These are phyloP conservation scores for Karstenula rhodostoma DNA, from an alignment of 2,329 filamentous ascomycete species.

Conservation along the genomic window DNA sequence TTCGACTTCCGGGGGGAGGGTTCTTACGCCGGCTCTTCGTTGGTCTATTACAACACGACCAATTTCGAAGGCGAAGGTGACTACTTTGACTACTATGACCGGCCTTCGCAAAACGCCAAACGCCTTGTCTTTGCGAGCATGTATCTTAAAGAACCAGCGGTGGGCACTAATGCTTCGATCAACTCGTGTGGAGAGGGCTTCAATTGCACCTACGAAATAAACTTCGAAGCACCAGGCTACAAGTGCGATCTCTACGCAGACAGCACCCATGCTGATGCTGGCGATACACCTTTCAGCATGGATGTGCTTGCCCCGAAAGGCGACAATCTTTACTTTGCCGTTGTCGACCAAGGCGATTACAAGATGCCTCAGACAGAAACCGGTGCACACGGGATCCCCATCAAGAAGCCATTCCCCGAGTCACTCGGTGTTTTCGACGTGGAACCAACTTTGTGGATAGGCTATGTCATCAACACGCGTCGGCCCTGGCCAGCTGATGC, in stretches of 20 bases:
- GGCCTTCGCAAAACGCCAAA: conserved; percentile 45
- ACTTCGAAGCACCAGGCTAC: conserved; percentile 47
- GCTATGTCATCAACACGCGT: conserved; percentile 42
- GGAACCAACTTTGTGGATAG: conserved; percentile 49
- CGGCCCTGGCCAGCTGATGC: conserved; percentile 32
- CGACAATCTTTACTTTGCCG: conserved; percentile 39
- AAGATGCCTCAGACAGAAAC: conserved; percentile 36
- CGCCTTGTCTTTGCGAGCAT: conserved; percentile 42
- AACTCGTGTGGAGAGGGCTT: conserved; percentile 43
- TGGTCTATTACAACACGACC: conserved; percentile 48
- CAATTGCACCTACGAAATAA: conserved; percentile 48
- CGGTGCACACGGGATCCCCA: conserved; percentile 31
- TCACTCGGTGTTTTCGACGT: conserved; percentile 43
- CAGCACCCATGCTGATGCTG: conserved; percentile 22
- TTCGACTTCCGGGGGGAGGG: conserved; percentile 41
- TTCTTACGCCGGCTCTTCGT: conserved; percentile 31
- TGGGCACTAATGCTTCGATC: conserved; percentile 31
- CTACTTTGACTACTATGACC: conserved; percentile 50
- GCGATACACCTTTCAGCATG: conserved; percentile 39
- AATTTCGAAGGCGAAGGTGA: conserved; percentile 30
- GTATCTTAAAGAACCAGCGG: conserved; percentile 43
- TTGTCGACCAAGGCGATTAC: conserved; percentile 45
- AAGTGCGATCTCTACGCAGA: conserved; percentile 42
- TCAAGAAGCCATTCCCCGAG: conserved; percentile 31
- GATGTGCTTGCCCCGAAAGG: conserved; percentile 43